Percentiles rank a stretch among this genome's conserved stretches.
Evolutionary conservation across 371 early-diverging fungal species (phyloP).

Genomic region (Mucor velutinosus): DNA sequence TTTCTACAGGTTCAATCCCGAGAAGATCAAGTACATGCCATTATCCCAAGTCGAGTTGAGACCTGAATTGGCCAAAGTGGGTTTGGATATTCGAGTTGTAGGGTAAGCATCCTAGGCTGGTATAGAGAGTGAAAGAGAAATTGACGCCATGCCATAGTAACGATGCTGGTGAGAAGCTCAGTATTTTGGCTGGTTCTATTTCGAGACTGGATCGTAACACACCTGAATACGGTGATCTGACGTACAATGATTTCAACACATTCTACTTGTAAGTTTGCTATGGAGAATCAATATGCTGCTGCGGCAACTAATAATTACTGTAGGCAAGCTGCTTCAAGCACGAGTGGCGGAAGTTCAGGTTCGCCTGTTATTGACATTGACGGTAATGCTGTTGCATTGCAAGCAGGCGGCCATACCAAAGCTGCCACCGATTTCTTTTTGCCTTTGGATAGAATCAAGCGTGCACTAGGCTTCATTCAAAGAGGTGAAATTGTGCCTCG

Average conservation of each 20-base stretch:
- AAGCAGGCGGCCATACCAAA: conserved; percentile 81
- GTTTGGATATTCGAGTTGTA: conserved; percentile 90
- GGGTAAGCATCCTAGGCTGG: conserved; percentile 48
- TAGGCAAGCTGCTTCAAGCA: conserved; percentile 77
- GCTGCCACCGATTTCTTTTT: conserved; percentile 94
- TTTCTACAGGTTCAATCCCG: conserved; percentile 64
- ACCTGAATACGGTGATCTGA: conserved; percentile 57
- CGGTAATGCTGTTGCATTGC: conserved; percentile 91
- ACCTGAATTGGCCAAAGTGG: conserved; percentile 86
- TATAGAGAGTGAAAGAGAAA: not conserved
- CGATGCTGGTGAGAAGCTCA: conserved; percentile 93
- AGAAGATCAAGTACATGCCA: conserved; percentile 79
- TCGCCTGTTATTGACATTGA: conserved; percentile 92
- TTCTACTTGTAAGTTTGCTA: conserved; percentile 62
- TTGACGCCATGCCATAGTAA: conserved; percentile 46
- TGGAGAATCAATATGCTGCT: not conserved
- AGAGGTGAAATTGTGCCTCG: conserved; percentile 73
- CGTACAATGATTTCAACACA: conserved; percentile 79
- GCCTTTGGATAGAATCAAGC: conserved; percentile 81
- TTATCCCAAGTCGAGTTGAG: conserved; percentile 76
- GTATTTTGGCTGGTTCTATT: conserved; percentile 86
- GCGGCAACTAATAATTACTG: not conserved
- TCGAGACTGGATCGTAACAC: conserved; percentile 88
- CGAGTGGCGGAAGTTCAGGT: conserved; percentile 84
- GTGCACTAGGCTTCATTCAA: conserved; percentile 77